Percentiles rank a stretch among this genome's conserved stretches.
These are phyloP conservation scores for Kluyveromyces sp. DNA, from an alignment of 1,139 yeast genomes.

Conservation along the genomic window DNA sequence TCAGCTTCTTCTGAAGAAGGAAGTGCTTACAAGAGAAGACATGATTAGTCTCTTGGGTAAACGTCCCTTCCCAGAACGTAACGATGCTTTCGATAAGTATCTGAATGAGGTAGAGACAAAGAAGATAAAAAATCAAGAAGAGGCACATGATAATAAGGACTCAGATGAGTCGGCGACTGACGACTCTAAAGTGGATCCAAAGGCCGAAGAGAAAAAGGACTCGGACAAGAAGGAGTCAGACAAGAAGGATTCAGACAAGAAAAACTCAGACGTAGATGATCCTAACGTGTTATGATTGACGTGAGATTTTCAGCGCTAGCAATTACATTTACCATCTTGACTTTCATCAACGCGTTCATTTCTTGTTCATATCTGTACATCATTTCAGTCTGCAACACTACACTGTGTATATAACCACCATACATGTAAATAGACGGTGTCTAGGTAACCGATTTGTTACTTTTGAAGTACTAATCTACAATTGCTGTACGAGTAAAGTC, in stretches of 20 bases:
- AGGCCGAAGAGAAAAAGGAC: not conserved
- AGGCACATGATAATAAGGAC: not conserved
- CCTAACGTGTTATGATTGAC: not conserved
- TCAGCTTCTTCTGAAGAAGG: slow-evolving; percentile 57
- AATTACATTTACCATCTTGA: not conserved
- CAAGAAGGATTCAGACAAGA: not conserved
- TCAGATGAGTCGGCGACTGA: not conserved
- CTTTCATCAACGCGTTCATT: not conserved
- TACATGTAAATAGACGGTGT: slow-evolving; percentile 1
- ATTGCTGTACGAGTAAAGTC: too few relatives aligned
- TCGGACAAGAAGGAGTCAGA: not conserved
- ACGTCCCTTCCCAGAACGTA: slow-evolving; percentile 69
- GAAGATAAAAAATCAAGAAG: slow-evolving; percentile 14
- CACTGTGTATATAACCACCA: slow-evolving; percentile 1
- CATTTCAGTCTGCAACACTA: not conserved
- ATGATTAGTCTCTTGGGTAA: slow-evolving; percentile 69
- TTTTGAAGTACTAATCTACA: too few relatives aligned
- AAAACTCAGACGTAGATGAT: slow-evolving; percentile 1
- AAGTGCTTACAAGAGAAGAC: slow-evolving; percentile 73
- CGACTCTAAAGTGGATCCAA: not conserved
- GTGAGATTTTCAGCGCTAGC: not conserved
- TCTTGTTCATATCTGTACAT: not conserved
- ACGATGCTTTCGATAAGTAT: slow-evolving; percentile 76
- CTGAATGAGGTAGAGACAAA: slow-evolving; percentile 38
- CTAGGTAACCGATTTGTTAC: not conserved